These are phyloP conservation scores for Trichoderma gamsii DNA, from an alignment of 495 filamentous ascomycete genomes.

Conservation along the genomic window DNA sequence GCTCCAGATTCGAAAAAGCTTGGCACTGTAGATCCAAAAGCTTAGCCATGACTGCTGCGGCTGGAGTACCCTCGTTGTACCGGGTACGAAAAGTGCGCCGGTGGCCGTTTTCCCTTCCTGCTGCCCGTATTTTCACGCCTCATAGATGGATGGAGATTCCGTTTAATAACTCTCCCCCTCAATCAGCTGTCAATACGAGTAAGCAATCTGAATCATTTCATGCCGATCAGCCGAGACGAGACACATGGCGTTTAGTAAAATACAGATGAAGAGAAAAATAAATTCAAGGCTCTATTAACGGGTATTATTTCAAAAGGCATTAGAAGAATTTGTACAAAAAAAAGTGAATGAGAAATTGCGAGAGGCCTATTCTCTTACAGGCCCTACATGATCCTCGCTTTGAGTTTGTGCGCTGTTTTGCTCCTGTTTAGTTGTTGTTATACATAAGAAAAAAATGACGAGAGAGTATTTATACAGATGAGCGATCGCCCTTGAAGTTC, in stretches of 20 bases:
- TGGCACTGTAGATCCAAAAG: conserved; percentile 11
- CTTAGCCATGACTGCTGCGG: neutral
- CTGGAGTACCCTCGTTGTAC: neutral
- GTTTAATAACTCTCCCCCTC: no score
- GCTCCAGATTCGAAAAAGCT: conserved; percentile 14
- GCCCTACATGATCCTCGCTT: neutral
- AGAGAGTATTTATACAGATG: neutral
- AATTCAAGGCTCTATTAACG: neutral
- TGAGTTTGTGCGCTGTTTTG: neutral
- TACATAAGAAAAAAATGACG: no score
- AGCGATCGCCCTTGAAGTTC: neutral
- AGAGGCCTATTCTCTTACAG: neutral
- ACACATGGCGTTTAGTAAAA: neutral
- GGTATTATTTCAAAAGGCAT: neutral
- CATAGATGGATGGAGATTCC: neutral
- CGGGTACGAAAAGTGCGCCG: neutral
- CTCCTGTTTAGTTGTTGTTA: neutral
- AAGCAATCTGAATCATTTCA: no score
- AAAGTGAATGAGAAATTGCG: neutral
- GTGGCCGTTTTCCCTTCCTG: neutral
- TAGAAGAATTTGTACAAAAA: neutral
- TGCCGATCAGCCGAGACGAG: neutral
- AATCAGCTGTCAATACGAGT: no score
- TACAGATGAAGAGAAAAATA: neutral
- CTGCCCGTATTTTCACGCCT: neutral